Conservation (phyloP, 1,284 basidiomycete species). For the Ustilago esculenta region DNA sequence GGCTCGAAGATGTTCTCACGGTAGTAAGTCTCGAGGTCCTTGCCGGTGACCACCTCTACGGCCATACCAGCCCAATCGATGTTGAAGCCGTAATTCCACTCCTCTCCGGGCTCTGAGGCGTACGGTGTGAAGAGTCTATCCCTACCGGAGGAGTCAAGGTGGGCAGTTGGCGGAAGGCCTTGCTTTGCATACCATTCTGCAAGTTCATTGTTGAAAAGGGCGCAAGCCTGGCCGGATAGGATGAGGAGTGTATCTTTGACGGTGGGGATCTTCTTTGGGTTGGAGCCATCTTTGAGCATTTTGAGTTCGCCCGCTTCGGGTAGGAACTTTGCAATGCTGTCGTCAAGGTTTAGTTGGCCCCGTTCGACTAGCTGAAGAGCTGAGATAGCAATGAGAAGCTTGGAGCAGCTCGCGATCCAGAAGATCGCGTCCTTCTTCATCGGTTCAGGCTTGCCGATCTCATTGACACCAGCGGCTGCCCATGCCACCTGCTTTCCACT, state of each 20-base stretch:
- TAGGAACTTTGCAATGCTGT: slow-evolving; percentile 43
- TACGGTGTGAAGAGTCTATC: slow-evolving; percentile 32
- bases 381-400: slow-evolving; percentile 64
- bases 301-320: slow-evolving; percentile 57
- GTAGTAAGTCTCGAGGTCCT: slow-evolving; percentile 50
- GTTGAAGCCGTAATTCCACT: slow-evolving; percentile 49
- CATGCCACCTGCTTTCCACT: slow-evolving; percentile 46
- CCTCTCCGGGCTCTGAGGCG: slow-evolving; percentile 42
- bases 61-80: slow-evolving; percentile 55
- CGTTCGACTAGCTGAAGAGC: slow-evolving; percentile 61
- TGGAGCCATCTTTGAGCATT: slow-evolving; percentile 32
- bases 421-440: slow-evolving; percentile 49
- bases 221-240: slow-evolving; percentile 29
- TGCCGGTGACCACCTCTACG: slow-evolving; percentile 45
- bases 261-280: slow-evolving; percentile 45
- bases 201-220: slow-evolving; percentile 48
- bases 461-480: slow-evolving; percentile 38
- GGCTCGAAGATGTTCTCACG: slow-evolving; percentile 57
- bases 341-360: slow-evolving; percentile 57
- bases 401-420: slow-evolving; percentile 62
- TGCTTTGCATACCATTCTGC: slow-evolving; percentile 25
- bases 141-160: slow-evolving; percentile 15
- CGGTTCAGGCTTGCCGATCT: slow-evolving; percentile 25
- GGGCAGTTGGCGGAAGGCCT: slow-evolving; percentile 12
- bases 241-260: slow-evolving; percentile 28